Evolutionary conservation across 2,329 filamentous ascomycete genomes (phyloP), one percentile per base, ranked within the genome.

Genomic region (Drechslera avenae): DNA sequence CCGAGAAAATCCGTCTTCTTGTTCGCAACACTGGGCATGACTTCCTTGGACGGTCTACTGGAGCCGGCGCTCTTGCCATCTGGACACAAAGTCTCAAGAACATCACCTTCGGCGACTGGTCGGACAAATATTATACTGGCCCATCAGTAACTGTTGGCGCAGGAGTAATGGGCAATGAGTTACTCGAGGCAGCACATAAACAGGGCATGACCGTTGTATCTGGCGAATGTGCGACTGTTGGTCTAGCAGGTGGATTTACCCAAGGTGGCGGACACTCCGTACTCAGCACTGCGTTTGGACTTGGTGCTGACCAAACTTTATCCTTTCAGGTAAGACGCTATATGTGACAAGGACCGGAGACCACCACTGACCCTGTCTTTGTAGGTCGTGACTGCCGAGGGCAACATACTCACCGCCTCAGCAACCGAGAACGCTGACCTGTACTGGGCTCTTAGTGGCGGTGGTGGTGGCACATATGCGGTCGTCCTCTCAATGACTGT

Each of bases 381-480:
- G 31, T 64, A 63, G 23, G 69, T 73, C 6, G 63, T 73, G 7
- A 72, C 67, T 3, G 63, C 68, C 35, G 55, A 64, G 12, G 72
- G 72, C 12, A 44, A 58, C 13, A 39, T 63, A 4, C 41, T 70
- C n/a, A 67, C 51, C 17, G 70, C 70, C 2, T 63, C 69, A 4
- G 41, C 63, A 12, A 60, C 56, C 4, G 30, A 66, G 18, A 68
- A 73, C 47, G 19, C 57, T 2, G 71, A 74, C 33, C 63, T 73
- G 2, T 74, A 71, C 57, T 75, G 71, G 72, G 72, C 72, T 7
- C 53, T 75, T 2, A 59, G 52, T 13, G 72, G 69, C 21, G 69
- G 71, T 2, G 64, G 63, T 3, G 67, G 66, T 13, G 64, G 67
- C 13, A 68, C 65, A 0, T 73, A 64, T 43, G 72, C 58, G 9